Conservation (phyloP, 371 early-diverging fungal species). For the Blastocladiella emersonii region DNA sequence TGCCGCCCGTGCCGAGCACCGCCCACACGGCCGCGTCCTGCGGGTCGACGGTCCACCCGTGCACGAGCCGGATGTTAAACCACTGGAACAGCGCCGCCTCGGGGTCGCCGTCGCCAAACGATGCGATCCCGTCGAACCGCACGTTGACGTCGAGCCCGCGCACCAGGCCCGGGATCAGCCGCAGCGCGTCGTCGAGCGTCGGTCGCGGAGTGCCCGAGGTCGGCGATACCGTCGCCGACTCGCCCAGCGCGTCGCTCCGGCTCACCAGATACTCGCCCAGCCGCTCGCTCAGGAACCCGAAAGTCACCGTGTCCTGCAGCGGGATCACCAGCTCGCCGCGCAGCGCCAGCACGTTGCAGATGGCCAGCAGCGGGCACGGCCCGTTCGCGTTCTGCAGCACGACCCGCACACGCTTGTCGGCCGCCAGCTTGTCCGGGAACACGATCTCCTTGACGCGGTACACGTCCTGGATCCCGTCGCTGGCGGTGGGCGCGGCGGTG, state of each 20-base stretch:
- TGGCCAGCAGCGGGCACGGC: background rate
- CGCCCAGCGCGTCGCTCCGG: too few species aligned
- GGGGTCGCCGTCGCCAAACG: constrained; percentile 4
- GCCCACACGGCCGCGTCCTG: background rate
- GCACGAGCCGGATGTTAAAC: constrained; percentile 6
- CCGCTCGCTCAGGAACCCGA: background rate
- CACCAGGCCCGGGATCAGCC: constrained; percentile 4
- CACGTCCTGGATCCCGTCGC: too few species aligned
- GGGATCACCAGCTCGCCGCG: background rate
- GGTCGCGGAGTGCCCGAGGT: too few species aligned
- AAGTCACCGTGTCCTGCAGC: background rate
- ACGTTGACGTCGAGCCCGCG: constrained; percentile 7
- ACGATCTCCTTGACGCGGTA: background rate
- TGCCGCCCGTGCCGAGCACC: background rate
- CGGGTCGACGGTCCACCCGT: constrained; percentile 9
- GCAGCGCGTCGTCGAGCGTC: constrained; percentile 1
- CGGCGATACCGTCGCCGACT: too few species aligned
- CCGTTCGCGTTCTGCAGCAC: background rate
- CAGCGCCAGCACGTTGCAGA: background rate
- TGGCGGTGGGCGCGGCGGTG: too few species aligned
- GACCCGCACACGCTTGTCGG: background rate
- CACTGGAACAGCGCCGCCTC: background rate
- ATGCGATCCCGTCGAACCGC: background rate
- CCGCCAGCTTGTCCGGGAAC: background rate
- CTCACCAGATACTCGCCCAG: too few species aligned